Base-by-base conservation (phyloP, 805 yeast genomes). In the Hanseniaspora pseudoguilliermondii region DNA sequence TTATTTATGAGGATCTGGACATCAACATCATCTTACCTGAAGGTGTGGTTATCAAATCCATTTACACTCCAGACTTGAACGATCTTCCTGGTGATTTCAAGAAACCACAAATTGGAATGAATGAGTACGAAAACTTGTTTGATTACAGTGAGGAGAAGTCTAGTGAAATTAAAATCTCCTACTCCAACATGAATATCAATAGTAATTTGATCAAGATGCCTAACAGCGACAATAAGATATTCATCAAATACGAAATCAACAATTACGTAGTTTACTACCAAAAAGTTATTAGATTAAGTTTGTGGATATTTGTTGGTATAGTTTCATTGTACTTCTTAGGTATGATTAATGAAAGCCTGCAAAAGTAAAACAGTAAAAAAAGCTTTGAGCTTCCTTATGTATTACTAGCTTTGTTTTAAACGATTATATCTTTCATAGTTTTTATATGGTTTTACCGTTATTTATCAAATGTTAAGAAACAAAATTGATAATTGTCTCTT, bases 21-120 rank as follows among this genome's bases (percentile, higher is more conserved):
- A 67, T 86, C 49, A 76, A 78, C 40, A 71, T 91, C 60, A 82
- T 80, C 63, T 77, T 93, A 60, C 98, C 98, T 13, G 97, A 93
- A 70, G 91, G 90, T 49, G 84, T 97, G 6, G 73, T 75, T 60
- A 71, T 76, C 52, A 60, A 77, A 47, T 79, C 75, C 57, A 75
- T 84, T 43, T 71, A 78, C 20, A 74, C 84, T 18, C 85, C 93
- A 20, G 66, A 53, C 10, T 83, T 46, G 38, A 53, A 53, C 20
- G 20, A 25, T 7, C 40, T 53, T 11, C 56, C 56, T 6, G 50
- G 50, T 18, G 39, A 25, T 21, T n/a, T 29, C 25, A 53, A 36
- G 23, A 53, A 53, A 13, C 56, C 56, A 21, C 23, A 29, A 20
- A 29, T 53, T 32, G 47, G 35, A 20, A 46, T 53, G 32, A 39